Evolutionary conservation across 2,329 filamentous ascomycete species (phyloP), one percentile per base, ranked within the genome.

Genomic region (Hyphodiscus sp.): DNA sequence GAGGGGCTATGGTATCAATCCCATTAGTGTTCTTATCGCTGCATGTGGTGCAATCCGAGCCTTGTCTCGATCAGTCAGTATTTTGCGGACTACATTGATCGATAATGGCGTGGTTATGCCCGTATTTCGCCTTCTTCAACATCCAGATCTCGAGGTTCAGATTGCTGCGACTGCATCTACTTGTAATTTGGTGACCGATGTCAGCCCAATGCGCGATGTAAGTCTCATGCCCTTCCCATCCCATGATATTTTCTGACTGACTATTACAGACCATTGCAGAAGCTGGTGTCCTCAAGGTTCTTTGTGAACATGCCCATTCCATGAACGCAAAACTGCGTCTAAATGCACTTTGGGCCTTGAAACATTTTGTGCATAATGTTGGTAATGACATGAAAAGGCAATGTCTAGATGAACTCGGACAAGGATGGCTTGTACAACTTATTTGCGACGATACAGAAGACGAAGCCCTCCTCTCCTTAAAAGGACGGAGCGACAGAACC

Each of bases 281-380:
- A 47, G 80, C 80, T 5, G 89, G 89, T 7, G 81, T 94, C 1
- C 77, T 96, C 60, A 83, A 82, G 57, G 80, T 87, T 0, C 75
- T 97, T 1, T 95, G 91, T 65, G 82, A 88, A 61, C 89, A 96
- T 67, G 90, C 91, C 1, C 88, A 88, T 68, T 94, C 89, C 0
- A 78, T 80, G 46, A 88, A 92, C 64, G 80, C 87, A n/a, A 82
- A 85, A 46, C 75, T 97, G 50, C 83, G 90, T 20, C 77, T 95
- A 23, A 91, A 94, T 63, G 91, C 91, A 20, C 72, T 99, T 1
- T 99, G 94, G 92, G 90, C 91, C 6, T 74, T 99, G 54, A 97
- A 97, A 67, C 90, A 97, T 70, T 79, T 96, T 48, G 86, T 95
- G 2, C 80, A 87, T 58, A 84, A 83, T 20, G 82, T 87, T 6